These are phyloP conservation scores for Arxiozyma heterogenica DNA, from an alignment of 1,139 yeast genomes.

Conservation along the genomic window DNA sequence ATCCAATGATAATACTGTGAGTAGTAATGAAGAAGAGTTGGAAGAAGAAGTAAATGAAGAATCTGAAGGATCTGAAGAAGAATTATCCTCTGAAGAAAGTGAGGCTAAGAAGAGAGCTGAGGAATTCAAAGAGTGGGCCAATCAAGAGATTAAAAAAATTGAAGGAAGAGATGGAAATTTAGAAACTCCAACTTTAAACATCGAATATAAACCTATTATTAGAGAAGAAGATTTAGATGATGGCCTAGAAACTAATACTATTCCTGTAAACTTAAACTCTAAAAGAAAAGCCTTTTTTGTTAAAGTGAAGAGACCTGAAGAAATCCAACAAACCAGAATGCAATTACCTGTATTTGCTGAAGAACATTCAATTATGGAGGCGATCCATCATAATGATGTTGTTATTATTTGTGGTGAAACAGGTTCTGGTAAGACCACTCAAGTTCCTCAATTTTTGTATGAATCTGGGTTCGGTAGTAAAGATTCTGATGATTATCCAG, in stretches of 20 bases:
- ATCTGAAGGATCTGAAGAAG: slow-evolving; percentile 20
- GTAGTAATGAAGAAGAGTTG: slow-evolving; percentile 17
- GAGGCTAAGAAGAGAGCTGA: slow-evolving; percentile 31
- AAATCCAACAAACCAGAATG: slow-evolving; percentile 57
- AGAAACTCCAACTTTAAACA: slow-evolving; percentile 44
- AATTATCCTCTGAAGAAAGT: slow-evolving; percentile 12
- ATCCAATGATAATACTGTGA: slow-evolving; percentile 35
- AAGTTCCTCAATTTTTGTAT: slow-evolving; percentile 67
- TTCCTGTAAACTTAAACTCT: slow-evolving; percentile 46
- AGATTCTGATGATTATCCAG: slow-evolving; percentile 58
- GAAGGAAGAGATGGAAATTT: slow-evolving; percentile 49
- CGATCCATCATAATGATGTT: slow-evolving; percentile 84
- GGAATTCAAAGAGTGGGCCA: slow-evolving; percentile 49
- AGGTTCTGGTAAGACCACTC: slow-evolving; percentile 78
- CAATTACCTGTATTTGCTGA: slow-evolving; percentile 83
- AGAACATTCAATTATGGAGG: slow-evolving; percentile 93
- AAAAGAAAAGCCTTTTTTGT: slow-evolving; percentile 62
- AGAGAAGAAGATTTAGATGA: slow-evolving; percentile 60
- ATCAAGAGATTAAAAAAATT: slow-evolving; percentile 38
- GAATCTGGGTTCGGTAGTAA: slow-evolving; percentile 80
- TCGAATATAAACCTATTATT: slow-evolving; percentile 40
- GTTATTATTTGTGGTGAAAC: slow-evolving; percentile 90
- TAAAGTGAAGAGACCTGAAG: slow-evolving; percentile 52
- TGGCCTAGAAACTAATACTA: slow-evolving; percentile 48
- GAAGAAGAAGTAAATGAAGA: slow-evolving; percentile 21